Evolutionary conservation across 2,329 filamentous ascomycete genomes (phyloP).

Genomic region (Aureobasidium lini): DNA sequence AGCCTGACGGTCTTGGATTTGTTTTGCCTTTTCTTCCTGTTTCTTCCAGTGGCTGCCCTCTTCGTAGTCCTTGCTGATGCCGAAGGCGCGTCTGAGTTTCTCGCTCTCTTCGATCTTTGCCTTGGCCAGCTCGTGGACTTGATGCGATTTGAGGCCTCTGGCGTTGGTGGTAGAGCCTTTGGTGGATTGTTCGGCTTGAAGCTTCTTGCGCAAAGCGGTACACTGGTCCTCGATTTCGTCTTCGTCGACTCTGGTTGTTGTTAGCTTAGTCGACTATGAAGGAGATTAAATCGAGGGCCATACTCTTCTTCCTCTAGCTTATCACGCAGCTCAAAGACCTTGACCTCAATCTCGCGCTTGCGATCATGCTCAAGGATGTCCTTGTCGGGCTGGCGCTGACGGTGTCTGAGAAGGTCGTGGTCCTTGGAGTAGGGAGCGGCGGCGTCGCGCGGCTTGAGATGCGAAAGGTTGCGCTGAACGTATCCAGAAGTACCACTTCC

Average conservation of each 20-base stretch:
- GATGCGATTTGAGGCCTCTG: conserved; percentile 73
- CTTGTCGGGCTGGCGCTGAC: conserved; percentile 77
- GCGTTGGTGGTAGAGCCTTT: conserved; percentile 34
- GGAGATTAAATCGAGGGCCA: conserved; percentile 18
- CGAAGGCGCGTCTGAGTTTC: conserved; percentile 73
- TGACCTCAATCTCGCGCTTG: conserved; percentile 83
- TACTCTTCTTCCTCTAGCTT: conserved; percentile 85
- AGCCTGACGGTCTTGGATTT: conserved; percentile 3
- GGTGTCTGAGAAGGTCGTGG: conserved; percentile 63
- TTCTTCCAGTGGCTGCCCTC: conserved; percentile 80
- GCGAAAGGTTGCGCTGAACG: conserved; percentile 89
- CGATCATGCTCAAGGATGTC: conserved; percentile 92
- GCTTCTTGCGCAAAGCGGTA: conserved; percentile 56
- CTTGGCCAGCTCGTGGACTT: conserved; percentile 92
- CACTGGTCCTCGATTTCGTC: conserved; percentile 82
- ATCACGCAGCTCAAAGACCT: conserved; percentile 85
- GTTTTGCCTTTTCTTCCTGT: conserved; percentile 59
- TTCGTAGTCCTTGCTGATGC: conserved; percentile 77
- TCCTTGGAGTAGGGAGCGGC: conserved; percentile 65
- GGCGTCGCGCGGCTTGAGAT: conserved; percentile 72
- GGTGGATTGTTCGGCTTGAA: conserved; percentile 50
- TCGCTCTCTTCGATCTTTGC: conserved; percentile 97
- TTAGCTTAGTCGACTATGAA: background rate
- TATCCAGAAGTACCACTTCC: conserved; percentile 96
- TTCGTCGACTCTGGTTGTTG: conserved; percentile 58